A percentile compares a stretch with the other conserved stretches of the same genome.
Evolutionary conservation across 805 yeast genomes (phyloP).

Genomic region (Starmerella geochares): DNA sequence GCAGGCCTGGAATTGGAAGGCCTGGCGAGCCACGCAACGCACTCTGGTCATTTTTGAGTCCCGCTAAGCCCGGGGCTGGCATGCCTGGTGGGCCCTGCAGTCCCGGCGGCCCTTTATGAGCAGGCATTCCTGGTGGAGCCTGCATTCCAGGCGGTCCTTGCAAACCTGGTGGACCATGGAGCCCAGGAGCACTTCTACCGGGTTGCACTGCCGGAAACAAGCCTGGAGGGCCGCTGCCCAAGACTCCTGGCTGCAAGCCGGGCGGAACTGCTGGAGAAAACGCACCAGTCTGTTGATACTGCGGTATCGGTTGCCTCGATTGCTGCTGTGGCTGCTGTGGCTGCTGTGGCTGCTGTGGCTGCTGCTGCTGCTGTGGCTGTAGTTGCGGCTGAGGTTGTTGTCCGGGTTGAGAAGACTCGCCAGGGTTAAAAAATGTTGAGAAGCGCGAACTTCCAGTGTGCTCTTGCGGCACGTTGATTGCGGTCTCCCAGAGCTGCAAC

Average conservation of each 20-base stretch:
- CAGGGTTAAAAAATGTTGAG: constrained; percentile 17
- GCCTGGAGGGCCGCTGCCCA: background rate
- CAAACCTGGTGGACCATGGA: background rate
- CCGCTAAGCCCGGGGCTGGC: background rate
- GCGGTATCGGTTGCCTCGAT: background rate
- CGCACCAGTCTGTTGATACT: background rate
- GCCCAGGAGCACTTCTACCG: background rate
- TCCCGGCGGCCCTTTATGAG: background rate
- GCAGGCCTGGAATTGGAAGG: background rate
- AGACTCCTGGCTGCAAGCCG: background rate
- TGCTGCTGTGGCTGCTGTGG: background rate
- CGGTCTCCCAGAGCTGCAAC: constrained; percentile 4
- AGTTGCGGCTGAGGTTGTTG: background rate
- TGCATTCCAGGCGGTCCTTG: background rate
- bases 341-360: background rate
- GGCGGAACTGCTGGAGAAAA: constrained; percentile 4
- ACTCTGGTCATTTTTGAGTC: background rate
- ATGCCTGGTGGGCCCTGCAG: background rate
- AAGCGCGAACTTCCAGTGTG: constrained; percentile 20
- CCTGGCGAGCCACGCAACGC: background rate
- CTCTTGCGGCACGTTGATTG: background rate
- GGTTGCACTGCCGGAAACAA: background rate
- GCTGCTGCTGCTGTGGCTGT: background rate
- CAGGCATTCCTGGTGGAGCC: constrained; percentile 4
- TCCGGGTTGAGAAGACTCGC: background rate